These are phyloP conservation scores for Alternaria triticina DNA, from an alignment of 2,329 filamentous ascomycete species.

Conservation along the genomic window DNA sequence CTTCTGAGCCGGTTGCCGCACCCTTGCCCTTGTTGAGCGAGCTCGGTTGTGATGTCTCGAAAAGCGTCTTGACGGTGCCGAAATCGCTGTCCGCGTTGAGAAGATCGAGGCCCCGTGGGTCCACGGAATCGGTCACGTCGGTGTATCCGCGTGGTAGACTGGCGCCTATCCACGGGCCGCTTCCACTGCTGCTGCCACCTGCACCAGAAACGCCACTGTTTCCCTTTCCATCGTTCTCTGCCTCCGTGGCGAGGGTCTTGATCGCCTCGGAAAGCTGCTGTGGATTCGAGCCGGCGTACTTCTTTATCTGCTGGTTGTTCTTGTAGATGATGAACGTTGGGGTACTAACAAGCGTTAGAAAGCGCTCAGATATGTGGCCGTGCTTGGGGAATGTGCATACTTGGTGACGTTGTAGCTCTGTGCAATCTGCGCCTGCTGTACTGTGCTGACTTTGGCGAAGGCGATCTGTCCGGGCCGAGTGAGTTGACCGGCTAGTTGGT, in stretches of 20 bases:
- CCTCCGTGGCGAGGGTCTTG: conserved; percentile 72
- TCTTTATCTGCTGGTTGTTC: conserved; percentile 70
- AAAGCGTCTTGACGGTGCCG: conserved; percentile 74
- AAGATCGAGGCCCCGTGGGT: conserved; percentile 80
- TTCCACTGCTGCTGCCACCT: conserved; percentile 46
- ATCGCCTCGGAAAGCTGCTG: conserved; percentile 73
- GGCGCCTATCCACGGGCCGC: conserved; percentile 73
- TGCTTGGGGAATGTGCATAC: conserved; percentile 48
- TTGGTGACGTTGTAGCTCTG: conserved; percentile 74
- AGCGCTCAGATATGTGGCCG: conserved; percentile 15
- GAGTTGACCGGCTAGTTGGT: conserved; percentile 73
- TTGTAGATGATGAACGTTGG: conserved; percentile 90
- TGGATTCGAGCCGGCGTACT: conserved; percentile 76
- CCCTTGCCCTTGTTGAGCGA: conserved; percentile 59
- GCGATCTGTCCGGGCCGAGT: conserved; percentile 75
- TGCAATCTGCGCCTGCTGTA: conserved; percentile 76
- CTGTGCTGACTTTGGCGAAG: conserved; percentile 87
- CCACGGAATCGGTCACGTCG: conserved; percentile 83
- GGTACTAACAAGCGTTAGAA: conserved; percentile 57
- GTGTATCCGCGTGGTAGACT: conserved; percentile 78
- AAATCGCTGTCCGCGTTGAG: conserved; percentile 83
- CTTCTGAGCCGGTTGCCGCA: conserved; percentile 62
- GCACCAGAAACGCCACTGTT: conserved; percentile 51
- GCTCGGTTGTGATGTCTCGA: conserved; percentile 72
- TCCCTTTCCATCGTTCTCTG: conserved; percentile 55